Evolutionary conservation across 2,329 filamentous ascomycete species (phyloP).

Genomic region (Hysterium pulicare): DNA sequence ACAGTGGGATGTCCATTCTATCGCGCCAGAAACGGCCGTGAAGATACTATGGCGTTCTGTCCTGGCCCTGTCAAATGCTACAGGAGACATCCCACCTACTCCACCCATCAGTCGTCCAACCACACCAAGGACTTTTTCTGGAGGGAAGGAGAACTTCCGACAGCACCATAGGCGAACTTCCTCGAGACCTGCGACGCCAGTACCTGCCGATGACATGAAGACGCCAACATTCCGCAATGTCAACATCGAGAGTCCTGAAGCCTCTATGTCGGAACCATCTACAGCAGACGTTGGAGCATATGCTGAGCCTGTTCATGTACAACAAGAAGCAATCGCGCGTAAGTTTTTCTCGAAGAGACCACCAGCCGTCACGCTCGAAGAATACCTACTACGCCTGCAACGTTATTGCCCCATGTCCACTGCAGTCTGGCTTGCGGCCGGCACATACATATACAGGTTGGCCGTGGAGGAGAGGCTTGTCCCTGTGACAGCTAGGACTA

Average conservation of each 20-base stretch:
- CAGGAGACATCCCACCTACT: slow-evolving; percentile 78
- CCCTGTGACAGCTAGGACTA: slow-evolving; percentile 76
- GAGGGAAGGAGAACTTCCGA: slow-evolving; percentile 25
- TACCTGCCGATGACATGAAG: slow-evolving; percentile 40
- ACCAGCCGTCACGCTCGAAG: slow-evolving; percentile 75
- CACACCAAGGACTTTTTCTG: slow-evolving; percentile 45
- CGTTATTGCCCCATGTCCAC: slow-evolving; percentile 91
- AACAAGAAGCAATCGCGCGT: slow-evolving; percentile 81
- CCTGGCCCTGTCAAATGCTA: slow-evolving; percentile 63
- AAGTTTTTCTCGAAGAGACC: slow-evolving; percentile 91
- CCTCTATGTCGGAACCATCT: slow-evolving; percentile 47
- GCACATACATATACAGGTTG: slow-evolving; percentile 80
- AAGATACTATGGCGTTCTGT: slow-evolving; percentile 66
- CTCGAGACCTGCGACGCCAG: slow-evolving; percentile 38
- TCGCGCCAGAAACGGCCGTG: slow-evolving; percentile 71
- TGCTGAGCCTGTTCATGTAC: slow-evolving; percentile 69
- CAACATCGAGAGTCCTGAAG: slow-evolving; percentile 49
- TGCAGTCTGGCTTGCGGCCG: slow-evolving; percentile 86
- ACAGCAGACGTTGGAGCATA: slow-evolving; percentile 55
- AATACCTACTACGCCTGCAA: slow-evolving; percentile 84
- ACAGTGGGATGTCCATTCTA: slow-evolving; percentile 66
- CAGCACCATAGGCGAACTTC: slow-evolving; percentile 31
- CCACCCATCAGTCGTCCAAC: slow-evolving; percentile 63
- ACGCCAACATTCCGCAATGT: slow-evolving; percentile 32
- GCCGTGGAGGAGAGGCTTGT: slow-evolving; percentile 71